Evolutionary conservation across 441 rosid genomes (phyloP).

Genomic region (Theobroma grandiflorum): DNA sequence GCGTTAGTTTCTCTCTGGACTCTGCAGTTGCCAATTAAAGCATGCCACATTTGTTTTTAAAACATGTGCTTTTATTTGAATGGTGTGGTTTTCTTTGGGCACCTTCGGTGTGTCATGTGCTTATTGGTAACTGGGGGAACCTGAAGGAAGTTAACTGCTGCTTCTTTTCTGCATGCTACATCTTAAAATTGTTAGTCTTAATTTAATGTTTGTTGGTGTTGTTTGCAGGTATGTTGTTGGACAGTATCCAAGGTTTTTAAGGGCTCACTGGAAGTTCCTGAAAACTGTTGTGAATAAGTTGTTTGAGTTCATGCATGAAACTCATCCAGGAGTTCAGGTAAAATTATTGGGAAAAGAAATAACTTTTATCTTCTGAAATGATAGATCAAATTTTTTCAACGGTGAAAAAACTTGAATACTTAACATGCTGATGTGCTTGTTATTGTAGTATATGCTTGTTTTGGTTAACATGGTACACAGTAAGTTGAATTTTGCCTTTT

Average conservation of each 20-base stretch:
- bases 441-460: not conserved
- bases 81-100: not conserved
- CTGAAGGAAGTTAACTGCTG: not conserved
- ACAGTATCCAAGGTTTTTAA: constrained; percentile 98
- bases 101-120: not conserved
- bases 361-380: not conserved
- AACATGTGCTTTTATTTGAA: not conserved
- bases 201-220: constrained; percentile 27
- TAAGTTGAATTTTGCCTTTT: not conserved
- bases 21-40: constrained; percentile 1
- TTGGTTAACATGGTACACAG: constrained; percentile 1
- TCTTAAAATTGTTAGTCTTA: not conserved
- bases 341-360: constrained; percentile 1
- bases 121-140: not conserved
- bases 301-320: constrained; percentile 99
- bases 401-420: not conserved
- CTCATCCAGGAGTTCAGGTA: constrained; percentile 99
- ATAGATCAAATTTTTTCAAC: not conserved
- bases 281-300: constrained; percentile 99
- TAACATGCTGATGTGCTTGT: constrained; percentile 2
- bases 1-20: not conserved
- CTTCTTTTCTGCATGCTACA: not conserved
- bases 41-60: constrained; percentile 3
- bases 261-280: constrained; percentile 99
- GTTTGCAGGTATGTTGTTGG: constrained; percentile 97